These are phyloP conservation scores for Lagenidium giganteum DNA, from an alignment of 352 stramenopile genomes.

Conservation along the genomic window DNA sequence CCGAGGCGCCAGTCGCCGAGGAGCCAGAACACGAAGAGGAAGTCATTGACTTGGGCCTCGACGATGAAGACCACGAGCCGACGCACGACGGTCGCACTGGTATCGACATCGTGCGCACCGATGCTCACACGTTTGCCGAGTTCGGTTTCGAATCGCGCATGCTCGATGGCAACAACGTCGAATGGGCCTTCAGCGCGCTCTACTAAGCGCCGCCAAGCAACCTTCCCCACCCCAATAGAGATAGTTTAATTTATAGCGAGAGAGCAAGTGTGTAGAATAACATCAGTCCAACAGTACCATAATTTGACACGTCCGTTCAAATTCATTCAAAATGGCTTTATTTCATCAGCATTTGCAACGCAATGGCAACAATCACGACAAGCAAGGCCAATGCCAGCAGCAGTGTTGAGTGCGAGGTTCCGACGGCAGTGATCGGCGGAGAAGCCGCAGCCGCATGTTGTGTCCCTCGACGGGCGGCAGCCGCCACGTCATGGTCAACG, in stretches of 20 bases:
- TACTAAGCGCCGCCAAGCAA: constrained; percentile 31
- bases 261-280: too few relatives aligned
- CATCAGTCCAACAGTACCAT: too few relatives aligned
- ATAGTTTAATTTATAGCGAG: constrained; percentile 13
- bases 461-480: too few relatives aligned
- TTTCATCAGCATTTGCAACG: too few relatives aligned
- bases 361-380: too few relatives aligned
- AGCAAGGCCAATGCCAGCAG: too few relatives aligned
- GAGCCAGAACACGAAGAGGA: constrained; percentile 3
- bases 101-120: neutral
- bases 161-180: constrained; percentile 47
- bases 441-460: too few relatives aligned
- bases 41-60: constrained; percentile 2
- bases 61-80: constrained; percentile 5
- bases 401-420: too few relatives aligned
- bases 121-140: constrained; percentile 62
- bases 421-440: too few relatives aligned
- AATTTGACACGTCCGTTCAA: too few relatives aligned
- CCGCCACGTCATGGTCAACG: too few relatives aligned
- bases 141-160: constrained; percentile 68
- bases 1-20: constrained; percentile 7
- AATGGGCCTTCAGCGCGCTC: constrained; percentile 75
- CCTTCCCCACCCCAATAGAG: constrained; percentile 1
- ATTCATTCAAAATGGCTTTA: too few relatives aligned
- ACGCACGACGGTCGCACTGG: constrained; percentile 10